Evolutionary conservation across 169 alveolate genomes (phyloP), one percentile per base, ranked within the genome.

Genomic region (Plasmodium reichenowi): DNA sequence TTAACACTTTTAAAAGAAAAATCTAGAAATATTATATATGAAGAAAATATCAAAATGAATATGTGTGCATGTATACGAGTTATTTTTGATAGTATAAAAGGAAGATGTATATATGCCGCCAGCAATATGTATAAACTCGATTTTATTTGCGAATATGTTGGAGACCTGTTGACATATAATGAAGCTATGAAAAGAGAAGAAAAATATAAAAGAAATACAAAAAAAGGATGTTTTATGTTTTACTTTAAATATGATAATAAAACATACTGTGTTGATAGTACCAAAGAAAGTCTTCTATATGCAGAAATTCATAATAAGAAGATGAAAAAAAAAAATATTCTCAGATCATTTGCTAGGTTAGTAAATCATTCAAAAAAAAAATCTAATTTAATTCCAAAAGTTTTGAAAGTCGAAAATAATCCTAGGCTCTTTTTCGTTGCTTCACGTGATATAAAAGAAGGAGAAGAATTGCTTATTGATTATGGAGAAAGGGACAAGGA

Each of bases 21-120:
- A 58, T 48, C 74, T 70, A 54, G 91, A 52, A 83, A 70, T 29
- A 70, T 70, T 22, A 83, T 83, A 15, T 83, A 83, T 58, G 91
- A 68, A 48, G 91, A 83, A 68, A 83, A 83, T 58, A 20, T 83
- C 9, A 83, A 68, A 83, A 67, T 70, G 85, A 67, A 83, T 6
- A 83, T 83, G 91, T 83, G 68, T 60, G 91, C 91, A 22, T 83
- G 91, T 48, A 83, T 83, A 47, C 70, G 71, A 38, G 72, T 83
- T 6, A 83, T 58, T 20, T 83, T 70, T 83, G 91, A 83, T 71
- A 60, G 54, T 56, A 48, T 59, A 2, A 96, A 96, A 86, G 98
- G 98, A 2, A 93, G 98, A 63, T 96, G 96, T 8, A 97, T 96
- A 4, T 93, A 93, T 48, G 97, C 98, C 4, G 98, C 97, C 10